These are phyloP conservation scores for Letharia columbiana DNA, from an alignment of 495 filamentous ascomycete species.

Conservation along the genomic window DNA sequence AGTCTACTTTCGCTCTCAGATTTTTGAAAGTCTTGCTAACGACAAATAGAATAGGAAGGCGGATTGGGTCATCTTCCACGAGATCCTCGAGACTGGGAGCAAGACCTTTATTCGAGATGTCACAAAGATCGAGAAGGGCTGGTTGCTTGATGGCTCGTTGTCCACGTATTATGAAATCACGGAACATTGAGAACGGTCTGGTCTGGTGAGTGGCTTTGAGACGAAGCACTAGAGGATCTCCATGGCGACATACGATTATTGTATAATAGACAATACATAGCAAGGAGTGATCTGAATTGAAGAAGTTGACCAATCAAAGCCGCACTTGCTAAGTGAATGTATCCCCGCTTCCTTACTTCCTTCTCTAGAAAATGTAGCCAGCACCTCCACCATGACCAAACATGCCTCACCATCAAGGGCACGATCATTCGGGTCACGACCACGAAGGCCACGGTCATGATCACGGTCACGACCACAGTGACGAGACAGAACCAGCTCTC, in stretches of 20 bases:
- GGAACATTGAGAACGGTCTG: neutral
- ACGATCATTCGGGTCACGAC: slow-evolving; percentile 27
- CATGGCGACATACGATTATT: neutral
- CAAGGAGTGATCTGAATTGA: neutral
- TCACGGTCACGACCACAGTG: slow-evolving; percentile 64
- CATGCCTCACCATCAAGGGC: slow-evolving; percentile 34
- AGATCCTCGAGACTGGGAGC: slow-evolving; percentile 81
- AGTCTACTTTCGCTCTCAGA: slow-evolving; percentile 27
- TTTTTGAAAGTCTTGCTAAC: neutral
- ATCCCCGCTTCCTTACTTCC: neutral
- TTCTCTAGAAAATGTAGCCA: neutral
- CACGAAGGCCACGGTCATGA: slow-evolving; percentile 32
- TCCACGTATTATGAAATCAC: slow-evolving; percentile 62
- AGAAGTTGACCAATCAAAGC: neutral
- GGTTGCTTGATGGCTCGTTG: slow-evolving; percentile 82
- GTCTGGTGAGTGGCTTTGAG: neutral
- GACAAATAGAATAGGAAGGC: slow-evolving; percentile 70
- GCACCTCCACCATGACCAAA: slow-evolving; percentile 14
- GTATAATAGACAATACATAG: neutral
- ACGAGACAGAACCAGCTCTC: slow-evolving; percentile 83
- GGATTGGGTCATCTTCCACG: slow-evolving; percentile 96
- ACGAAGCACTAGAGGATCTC: neutral
- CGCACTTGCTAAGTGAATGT: neutral
- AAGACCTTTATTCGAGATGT: slow-evolving; percentile 91
- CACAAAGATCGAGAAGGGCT: slow-evolving; percentile 82